Percentiles rank a stretch among this genome's conserved stretches.
Evolutionary conservation across 2,329 filamentous ascomycete genomes (phyloP).

Genomic region (Penicillium hordei): DNA sequence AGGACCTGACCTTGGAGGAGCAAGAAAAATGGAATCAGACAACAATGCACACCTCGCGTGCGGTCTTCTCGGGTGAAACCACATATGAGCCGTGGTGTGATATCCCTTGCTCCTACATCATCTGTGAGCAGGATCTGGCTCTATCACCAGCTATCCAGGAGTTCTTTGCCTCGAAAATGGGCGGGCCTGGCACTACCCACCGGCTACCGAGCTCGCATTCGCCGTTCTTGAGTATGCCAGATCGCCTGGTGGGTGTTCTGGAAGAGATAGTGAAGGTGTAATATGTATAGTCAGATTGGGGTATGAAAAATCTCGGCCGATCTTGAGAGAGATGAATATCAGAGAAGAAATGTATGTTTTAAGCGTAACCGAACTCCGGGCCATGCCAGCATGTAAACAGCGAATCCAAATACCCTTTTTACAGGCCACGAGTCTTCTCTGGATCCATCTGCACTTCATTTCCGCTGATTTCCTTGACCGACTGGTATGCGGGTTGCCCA

Average conservation of each 20-base stretch:
- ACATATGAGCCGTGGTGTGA: slow-evolving; percentile 36
- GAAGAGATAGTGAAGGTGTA: slow-evolving; percentile 22
- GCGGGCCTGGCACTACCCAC: slow-evolving; percentile 28
- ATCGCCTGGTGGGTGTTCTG: slow-evolving; percentile 35
- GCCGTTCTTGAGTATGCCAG: slow-evolving; percentile 44
- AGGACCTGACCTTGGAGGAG: slow-evolving; percentile 29
- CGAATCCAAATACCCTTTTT: slow-evolving; percentile 19
- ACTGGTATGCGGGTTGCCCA: slow-evolving; percentile 69
- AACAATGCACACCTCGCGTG: slow-evolving; percentile 27
- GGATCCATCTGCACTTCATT: slow-evolving; percentile 59
- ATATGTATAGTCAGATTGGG: slow-evolving; percentile 1
- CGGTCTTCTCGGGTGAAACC: slow-evolving; percentile 27
- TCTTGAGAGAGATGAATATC: background rate
- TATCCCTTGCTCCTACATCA: slow-evolving; percentile 38
- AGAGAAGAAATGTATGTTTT: slow-evolving; percentile 6
- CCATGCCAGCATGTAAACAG: slow-evolving; percentile 26
- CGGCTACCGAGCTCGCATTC: slow-evolving; percentile 41
- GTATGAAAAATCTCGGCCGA: slow-evolving; percentile 4
- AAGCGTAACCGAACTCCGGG: slow-evolving; percentile 23
- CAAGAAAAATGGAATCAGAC: slow-evolving; percentile 25
- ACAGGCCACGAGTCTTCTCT: slow-evolving; percentile 49
- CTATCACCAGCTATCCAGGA: slow-evolving; percentile 35
- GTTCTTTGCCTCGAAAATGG: slow-evolving; percentile 30
- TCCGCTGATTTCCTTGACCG: slow-evolving; percentile 65
- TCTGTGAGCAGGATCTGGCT: slow-evolving; percentile 39